These are phyloP conservation scores for Tetracentron sinense DNA, from an alignment of 164 flowering plant species.

Conservation along the genomic window DNA sequence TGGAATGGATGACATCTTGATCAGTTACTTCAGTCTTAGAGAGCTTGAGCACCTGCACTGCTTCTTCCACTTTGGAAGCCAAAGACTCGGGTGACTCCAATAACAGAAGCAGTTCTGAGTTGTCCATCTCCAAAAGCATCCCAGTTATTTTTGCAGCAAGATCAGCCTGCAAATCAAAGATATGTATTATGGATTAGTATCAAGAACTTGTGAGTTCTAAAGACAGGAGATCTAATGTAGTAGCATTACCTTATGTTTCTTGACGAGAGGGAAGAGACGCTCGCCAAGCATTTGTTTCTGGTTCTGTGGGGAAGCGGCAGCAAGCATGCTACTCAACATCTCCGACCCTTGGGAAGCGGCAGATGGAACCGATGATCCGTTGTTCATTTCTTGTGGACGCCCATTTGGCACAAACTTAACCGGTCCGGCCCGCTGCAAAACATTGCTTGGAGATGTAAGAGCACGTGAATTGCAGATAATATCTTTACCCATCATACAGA, in stretches of 20 bases:
- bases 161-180: slow-evolving; percentile 50
- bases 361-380: slow-evolving; percentile 33
- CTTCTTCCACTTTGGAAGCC: slow-evolving; percentile 76
- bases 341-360: slow-evolving; percentile 38
- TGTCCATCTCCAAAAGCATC: slow-evolving; percentile 94
- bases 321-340: slow-evolving; percentile 62
- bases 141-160: slow-evolving; percentile 81
- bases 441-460: not conserved
- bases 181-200: not conserved
- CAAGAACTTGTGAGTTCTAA: no score
- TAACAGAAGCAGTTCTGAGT: slow-evolving; percentile 60
- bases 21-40: slow-evolving; percentile 43
- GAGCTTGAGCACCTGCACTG: slow-evolving; percentile 68
- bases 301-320: slow-evolving; percentile 65
- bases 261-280: slow-evolving; percentile 68
- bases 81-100: slow-evolving; percentile 79
- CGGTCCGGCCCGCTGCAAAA: slow-evolving; percentile 38
- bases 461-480: not conserved
- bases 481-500: no score
- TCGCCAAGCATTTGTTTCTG: slow-evolving; percentile 83
- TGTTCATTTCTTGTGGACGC: slow-evolving; percentile 33
- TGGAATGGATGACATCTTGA: slow-evolving; percentile 43
- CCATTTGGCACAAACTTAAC: slow-evolving; percentile 49
- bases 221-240: no score
- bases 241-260: slow-evolving; percentile 53